A percentile compares a stretch with the other conserved stretches of the same genome.
These are phyloP conservation scores for Ascodesmis nigricans DNA, from an alignment of 495 filamentous ascomycete genomes.

Conservation along the genomic window DNA sequence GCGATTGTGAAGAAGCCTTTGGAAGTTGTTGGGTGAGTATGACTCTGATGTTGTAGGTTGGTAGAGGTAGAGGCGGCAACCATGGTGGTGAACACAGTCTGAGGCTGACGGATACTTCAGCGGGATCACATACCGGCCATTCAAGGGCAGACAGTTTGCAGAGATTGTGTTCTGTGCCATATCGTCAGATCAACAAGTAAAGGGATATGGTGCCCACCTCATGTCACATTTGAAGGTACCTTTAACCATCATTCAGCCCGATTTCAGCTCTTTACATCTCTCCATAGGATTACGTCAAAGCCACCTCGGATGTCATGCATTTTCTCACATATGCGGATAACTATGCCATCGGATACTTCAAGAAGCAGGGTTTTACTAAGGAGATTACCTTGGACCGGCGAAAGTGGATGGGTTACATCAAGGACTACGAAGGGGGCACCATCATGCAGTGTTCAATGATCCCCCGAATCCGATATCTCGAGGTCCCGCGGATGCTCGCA, in stretches of 20 bases:
- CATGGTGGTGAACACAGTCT: background rate
- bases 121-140: constrained; percentile 91
- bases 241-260: background rate
- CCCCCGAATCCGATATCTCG: constrained; percentile 80
- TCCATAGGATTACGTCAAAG: constrained; percentile 70
- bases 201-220: constrained; percentile 90
- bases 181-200: constrained; percentile 93
- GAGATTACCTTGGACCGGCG: constrained; percentile 80
- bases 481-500: constrained; percentile 78
- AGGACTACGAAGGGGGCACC: constrained; percentile 96
- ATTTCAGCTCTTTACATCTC: constrained; percentile 5
- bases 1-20: constrained; percentile 93
- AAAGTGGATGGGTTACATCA: constrained; percentile 99
- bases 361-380: constrained; percentile 97
- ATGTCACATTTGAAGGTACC: constrained; percentile 76
- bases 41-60: background rate
- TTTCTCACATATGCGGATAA: constrained; percentile 98
- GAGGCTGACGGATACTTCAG: constrained; percentile 6
- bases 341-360: constrained; percentile 97
- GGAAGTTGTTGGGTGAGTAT: constrained; percentile 48
- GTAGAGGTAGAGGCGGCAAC: background rate
- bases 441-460: constrained; percentile 99
- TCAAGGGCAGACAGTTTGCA: constrained; percentile 78
- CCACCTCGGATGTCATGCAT: constrained; percentile 89
- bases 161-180: constrained; percentile 99